Conservation (phyloP, 2,329 filamentous ascomycete species). For the Kalaharituber pfeilii region DNA sequence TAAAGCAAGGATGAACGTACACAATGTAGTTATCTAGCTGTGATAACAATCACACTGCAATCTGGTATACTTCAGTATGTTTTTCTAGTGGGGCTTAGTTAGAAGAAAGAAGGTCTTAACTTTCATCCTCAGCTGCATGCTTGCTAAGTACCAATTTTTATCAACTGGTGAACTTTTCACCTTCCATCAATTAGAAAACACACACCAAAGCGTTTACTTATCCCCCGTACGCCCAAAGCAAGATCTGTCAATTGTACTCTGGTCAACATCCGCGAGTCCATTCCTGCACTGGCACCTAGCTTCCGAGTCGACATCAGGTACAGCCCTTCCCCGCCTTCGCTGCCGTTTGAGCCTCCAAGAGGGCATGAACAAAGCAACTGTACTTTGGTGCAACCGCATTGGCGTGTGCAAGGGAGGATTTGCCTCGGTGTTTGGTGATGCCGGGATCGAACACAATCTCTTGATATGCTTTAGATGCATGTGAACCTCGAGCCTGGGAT, state of each 20-base stretch:
- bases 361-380: slow-evolving; percentile 45
- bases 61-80: slow-evolving; percentile 58
- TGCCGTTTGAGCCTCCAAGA: slow-evolving; percentile 41
- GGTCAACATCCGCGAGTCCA: slow-evolving; percentile 39
- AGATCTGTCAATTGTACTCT: slow-evolving; percentile 93
- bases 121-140: slow-evolving; percentile 63
- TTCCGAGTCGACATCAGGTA: slow-evolving; percentile 24
- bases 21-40: slow-evolving; percentile 59
- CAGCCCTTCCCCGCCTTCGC: slow-evolving; percentile 19
- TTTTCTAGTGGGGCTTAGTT: slow-evolving; percentile 78
- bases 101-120: slow-evolving; percentile 73
- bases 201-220: slow-evolving; percentile 42
- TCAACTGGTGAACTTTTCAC: neutral
- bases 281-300: slow-evolving; percentile 12
- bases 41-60: slow-evolving; percentile 65
- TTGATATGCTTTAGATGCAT: too few relatives aligned
- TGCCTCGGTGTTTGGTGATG: slow-evolving; percentile 41
- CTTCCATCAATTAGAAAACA: neutral
- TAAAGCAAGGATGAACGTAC: slow-evolving; percentile 28
- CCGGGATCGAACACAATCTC: slow-evolving; percentile 45
- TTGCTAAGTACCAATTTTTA: slow-evolving; percentile 5
- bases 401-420: slow-evolving; percentile 44
- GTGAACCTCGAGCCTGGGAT: too few relatives aligned
- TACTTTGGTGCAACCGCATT: slow-evolving; percentile 27
- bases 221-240: slow-evolving; percentile 84